These are phyloP conservation scores for Aureobasidium sp. DNA, from an alignment of 2,329 filamentous ascomycete species.

Conservation along the genomic window DNA sequence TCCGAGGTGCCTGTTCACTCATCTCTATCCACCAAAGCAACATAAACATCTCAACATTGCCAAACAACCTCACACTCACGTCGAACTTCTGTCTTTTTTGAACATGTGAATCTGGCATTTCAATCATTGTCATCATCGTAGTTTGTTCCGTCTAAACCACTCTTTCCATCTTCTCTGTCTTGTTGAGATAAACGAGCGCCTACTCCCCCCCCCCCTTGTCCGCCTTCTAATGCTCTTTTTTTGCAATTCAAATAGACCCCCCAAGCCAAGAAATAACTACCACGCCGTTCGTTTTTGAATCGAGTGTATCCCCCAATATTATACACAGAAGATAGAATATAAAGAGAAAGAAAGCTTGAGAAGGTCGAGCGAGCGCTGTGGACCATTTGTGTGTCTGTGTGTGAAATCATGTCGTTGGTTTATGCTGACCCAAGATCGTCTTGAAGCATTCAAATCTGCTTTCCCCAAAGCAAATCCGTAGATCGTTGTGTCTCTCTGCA, in stretches of 20 bases:
- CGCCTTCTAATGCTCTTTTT: conserved; percentile 11
- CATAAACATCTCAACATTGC: not conserved
- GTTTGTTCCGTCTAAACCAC: conserved; percentile 4
- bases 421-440: not conserved
- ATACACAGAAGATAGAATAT: conserved; percentile 10
- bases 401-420: not conserved
- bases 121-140: conserved; percentile 9
- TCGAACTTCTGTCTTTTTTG: not conserved
- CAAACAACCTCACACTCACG: not conserved
- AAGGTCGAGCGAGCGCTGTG: no score
- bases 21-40: not conserved
- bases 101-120: conserved; percentile 12
- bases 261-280: not conserved
- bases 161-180: not conserved
- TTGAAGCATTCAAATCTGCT: conserved; percentile 1
- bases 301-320: not conserved
- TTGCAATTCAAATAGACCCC: not conserved
- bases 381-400: not conserved
- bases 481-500: not conserved
- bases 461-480: not conserved
- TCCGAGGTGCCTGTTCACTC: not conserved
- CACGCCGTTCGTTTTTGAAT: not conserved
- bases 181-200: not conserved
- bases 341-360: not conserved
- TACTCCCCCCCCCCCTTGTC: not conserved